These are phyloP conservation scores for Crithidia brevicula DNA, from an alignment of 208 protist genomes.

Conservation along the genomic window DNA sequence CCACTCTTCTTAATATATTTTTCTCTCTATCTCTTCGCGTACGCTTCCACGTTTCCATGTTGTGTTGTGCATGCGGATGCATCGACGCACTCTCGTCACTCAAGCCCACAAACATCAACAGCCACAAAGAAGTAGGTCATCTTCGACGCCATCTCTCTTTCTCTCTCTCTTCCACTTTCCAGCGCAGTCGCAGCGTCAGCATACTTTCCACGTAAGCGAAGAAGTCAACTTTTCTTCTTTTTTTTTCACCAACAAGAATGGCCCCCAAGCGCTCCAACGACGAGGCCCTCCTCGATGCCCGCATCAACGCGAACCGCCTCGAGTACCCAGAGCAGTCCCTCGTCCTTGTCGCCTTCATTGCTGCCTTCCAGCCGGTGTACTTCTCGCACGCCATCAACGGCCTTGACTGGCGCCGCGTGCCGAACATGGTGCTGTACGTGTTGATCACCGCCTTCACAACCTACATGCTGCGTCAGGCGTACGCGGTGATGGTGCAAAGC, in stretches of 20 bases:
- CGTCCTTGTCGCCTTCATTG: constrained; percentile 61
- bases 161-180: too few species aligned
- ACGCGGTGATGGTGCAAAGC: constrained; percentile 86
- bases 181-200: too few species aligned
- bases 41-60: too few species aligned
- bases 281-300: constrained; percentile 78
- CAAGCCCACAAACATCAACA: too few species aligned
- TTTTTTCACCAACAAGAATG: constrained; percentile 16
- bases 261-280: constrained; percentile 36
- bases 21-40: too few species aligned
- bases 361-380: constrained; percentile 85
- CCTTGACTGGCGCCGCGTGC: constrained; percentile 55
- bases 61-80: too few species aligned
- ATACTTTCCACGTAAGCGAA: background rate
- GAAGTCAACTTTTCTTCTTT: background rate
- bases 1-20: too few species aligned
- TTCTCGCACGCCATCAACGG: constrained; percentile 87
- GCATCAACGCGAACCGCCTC: constrained; percentile 86
- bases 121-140: too few species aligned
- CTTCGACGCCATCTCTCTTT: too few species aligned
- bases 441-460: constrained; percentile 55
- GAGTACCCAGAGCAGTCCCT: constrained; percentile 80
- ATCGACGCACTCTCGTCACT: too few species aligned
- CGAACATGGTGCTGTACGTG: constrained; percentile 72
- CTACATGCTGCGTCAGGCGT: constrained; percentile 85